Conservation (phyloP, 192 early-diverging fungal species). For the Coemansia interrupta region DNA sequence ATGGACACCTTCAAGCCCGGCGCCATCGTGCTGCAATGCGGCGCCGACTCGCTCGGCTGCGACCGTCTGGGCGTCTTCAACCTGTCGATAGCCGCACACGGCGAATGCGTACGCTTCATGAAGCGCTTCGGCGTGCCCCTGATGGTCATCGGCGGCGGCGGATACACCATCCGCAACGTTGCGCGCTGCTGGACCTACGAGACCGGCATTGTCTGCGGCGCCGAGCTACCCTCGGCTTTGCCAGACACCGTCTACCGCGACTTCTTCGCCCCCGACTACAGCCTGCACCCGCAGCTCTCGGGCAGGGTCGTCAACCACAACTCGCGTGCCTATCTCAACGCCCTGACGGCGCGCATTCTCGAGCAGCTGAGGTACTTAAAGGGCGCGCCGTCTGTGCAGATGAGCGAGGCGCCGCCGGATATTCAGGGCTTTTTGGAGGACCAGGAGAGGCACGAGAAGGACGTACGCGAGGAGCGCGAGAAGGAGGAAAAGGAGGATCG, state of each 20-base stretch:
- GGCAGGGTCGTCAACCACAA: slow-evolving; percentile 87
- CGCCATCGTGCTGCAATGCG: slow-evolving; percentile 93
- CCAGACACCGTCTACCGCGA: slow-evolving; percentile 75
- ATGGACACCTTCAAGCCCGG: slow-evolving; percentile 91
- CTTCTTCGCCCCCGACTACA: slow-evolving; percentile 87
- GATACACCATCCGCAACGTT: slow-evolving; percentile 98
- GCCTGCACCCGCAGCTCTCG: slow-evolving; percentile 81
- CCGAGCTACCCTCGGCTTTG: slow-evolving; percentile 69
- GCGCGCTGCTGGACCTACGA: slow-evolving; percentile 94
- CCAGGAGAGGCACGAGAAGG: slow-evolving; percentile 28
- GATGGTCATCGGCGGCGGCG: slow-evolving; percentile 91
- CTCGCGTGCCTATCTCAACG: slow-evolving; percentile 73
- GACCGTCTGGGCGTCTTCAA: slow-evolving; percentile 96
- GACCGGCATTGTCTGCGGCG: slow-evolving; percentile 79
- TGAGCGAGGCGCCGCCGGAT: slow-evolving; percentile 79
- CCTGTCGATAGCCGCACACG: slow-evolving; percentile 86
- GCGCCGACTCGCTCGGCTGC: slow-evolving; percentile 92
- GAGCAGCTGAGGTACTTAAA: slow-evolving; percentile 86
- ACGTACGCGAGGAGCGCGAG: slow-evolving; percentile 16
- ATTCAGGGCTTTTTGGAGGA: slow-evolving; percentile 52
- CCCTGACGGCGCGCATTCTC: slow-evolving; percentile 67
- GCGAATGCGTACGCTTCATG: slow-evolving; percentile 86
- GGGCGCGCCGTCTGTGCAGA: slow-evolving; percentile 91
- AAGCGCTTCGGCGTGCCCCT: slow-evolving; percentile 89
- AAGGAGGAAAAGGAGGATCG: slow-evolving; percentile 22